These are phyloP conservation scores for Boletus calvinii DNA, from an alignment of 1,284 basidiomycete species.

Conservation along the genomic window DNA sequence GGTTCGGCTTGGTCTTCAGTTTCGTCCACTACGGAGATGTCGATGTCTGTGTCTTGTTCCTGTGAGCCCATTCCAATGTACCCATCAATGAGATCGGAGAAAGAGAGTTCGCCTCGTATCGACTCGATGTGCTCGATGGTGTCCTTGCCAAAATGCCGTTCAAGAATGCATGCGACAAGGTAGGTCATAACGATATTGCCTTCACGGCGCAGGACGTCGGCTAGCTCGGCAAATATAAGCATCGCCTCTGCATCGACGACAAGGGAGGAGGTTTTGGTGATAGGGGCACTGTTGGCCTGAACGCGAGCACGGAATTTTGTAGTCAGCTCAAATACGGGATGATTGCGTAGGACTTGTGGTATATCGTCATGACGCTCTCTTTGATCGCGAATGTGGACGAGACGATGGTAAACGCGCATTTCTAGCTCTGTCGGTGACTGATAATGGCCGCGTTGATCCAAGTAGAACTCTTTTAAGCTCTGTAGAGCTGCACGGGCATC, in stretches of 20 bases:
- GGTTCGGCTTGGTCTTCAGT: slow-evolving; percentile 26
- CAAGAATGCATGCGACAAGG: slow-evolving; percentile 73
- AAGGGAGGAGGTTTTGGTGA: slow-evolving; percentile 61
- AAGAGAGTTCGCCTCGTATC: slow-evolving; percentile 60
- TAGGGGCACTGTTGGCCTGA: slow-evolving; percentile 78
- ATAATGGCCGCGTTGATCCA: slow-evolving; percentile 72
- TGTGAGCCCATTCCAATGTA: slow-evolving; percentile 36
- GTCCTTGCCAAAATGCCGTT: slow-evolving; percentile 68
- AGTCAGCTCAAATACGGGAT: slow-evolving; percentile 80
- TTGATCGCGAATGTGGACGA: slow-evolving; percentile 87
- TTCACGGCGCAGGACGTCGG: slow-evolving; percentile 51
- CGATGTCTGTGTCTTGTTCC: slow-evolving; percentile 29
- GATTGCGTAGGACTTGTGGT: slow-evolving; percentile 66
- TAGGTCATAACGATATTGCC: slow-evolving; percentile 70
- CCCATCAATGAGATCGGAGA: slow-evolving; percentile 81
- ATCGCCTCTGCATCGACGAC: slow-evolving; percentile 65
- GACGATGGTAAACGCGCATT: slow-evolving; percentile 92
- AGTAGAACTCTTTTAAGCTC: slow-evolving; percentile 91
- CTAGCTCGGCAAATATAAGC: slow-evolving; percentile 64
- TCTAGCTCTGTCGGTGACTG: slow-evolving; percentile 86
- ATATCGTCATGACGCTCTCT: slow-evolving; percentile 80
- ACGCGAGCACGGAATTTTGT: slow-evolving; percentile 80
- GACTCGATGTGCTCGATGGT: slow-evolving; percentile 74
- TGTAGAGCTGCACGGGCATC: slow-evolving; percentile 65
- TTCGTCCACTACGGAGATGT: slow-evolving; percentile 26